These are phyloP conservation scores for Adenanthera pavonina DNA, from an alignment of 306 rosid species.

Conservation along the genomic window DNA sequence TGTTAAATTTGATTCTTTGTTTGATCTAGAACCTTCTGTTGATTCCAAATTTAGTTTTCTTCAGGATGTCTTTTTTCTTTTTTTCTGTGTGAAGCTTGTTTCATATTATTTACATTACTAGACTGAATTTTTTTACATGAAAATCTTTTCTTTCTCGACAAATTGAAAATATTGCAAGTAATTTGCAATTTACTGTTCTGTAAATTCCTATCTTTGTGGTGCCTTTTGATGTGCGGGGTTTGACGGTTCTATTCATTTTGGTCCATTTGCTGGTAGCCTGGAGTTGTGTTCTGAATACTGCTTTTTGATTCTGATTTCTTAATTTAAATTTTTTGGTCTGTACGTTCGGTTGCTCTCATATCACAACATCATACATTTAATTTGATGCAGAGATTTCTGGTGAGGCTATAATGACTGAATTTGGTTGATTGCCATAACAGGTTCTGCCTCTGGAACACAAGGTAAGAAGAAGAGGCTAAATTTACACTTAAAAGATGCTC, in stretches of 20 bases:
- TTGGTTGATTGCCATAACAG: slow-evolving; percentile 46
- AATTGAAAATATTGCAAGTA: background rate
- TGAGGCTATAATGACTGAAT: background rate
- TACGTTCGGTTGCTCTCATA: background rate
- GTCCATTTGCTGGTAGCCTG: slow-evolving; percentile 1
- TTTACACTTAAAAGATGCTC: background rate
- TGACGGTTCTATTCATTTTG: background rate
- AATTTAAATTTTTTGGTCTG: background rate
- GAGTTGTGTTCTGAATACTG: background rate
- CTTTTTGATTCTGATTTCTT: background rate
- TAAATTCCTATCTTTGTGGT: background rate
- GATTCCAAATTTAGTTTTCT: background rate
- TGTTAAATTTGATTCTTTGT: slow-evolving; percentile 18
- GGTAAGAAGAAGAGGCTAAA: slow-evolving; percentile 61
- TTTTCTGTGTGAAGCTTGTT: background rate
- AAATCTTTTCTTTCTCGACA: background rate
- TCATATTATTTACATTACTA: background rate
- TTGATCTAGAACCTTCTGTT: background rate
- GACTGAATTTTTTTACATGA: background rate
- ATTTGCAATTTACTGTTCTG: background rate
- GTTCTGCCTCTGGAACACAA: slow-evolving; percentile 42
- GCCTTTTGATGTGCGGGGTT: background rate
- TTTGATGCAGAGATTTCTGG: slow-evolving; percentile 44
- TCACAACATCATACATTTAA: background rate
- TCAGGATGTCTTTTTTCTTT: background rate